A percentile compares a stretch with the other conserved stretches of the same genome.
Evolutionary conservation across 1,139 yeast genomes (phyloP).

Genomic region (Protomyces inundatus): DNA sequence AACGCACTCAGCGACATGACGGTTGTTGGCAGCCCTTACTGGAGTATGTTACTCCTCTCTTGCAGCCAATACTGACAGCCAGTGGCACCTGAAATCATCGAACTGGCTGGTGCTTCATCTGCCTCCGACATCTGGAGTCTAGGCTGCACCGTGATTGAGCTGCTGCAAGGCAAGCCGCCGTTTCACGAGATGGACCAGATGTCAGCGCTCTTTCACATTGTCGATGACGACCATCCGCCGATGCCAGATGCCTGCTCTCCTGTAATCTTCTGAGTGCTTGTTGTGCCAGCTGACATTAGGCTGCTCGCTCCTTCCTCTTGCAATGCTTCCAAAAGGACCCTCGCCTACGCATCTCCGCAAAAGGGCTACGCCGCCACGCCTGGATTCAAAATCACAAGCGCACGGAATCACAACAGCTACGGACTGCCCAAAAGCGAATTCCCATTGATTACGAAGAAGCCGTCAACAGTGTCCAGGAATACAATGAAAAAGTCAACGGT

Average conservation of each 20-base stretch:
- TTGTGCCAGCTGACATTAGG: not conserved
- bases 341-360: slow-evolving; percentile 54
- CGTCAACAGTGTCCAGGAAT: slow-evolving; percentile 37
- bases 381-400: slow-evolving; percentile 48
- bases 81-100: slow-evolving; percentile 74
- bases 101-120: slow-evolving; percentile 79
- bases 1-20: slow-evolving; percentile 33
- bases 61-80: not conserved
- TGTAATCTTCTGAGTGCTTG: slow-evolving; percentile 26
- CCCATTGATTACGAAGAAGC: slow-evolving; percentile 36
- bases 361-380: slow-evolving; percentile 52
- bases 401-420: slow-evolving; percentile 7
- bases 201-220: slow-evolving; percentile 90
- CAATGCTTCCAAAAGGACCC: slow-evolving; percentile 80
- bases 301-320: slow-evolving; percentile 53
- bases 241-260: slow-evolving; percentile 59
- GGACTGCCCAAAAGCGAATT: not conserved
- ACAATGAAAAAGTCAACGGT: slow-evolving; percentile 34
- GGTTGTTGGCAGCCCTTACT: slow-evolving; percentile 66
- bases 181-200: slow-evolving; percentile 74
- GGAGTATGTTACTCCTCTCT: slow-evolving; percentile 43
- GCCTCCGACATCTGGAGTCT: slow-evolving; percentile 69
- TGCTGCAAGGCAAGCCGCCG: slow-evolving; percentile 83
- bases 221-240: slow-evolving; percentile 75
- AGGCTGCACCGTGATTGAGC: slow-evolving; percentile 87